These are phyloP conservation scores for Rhexocercosporidium sp. DNA, from an alignment of 2,329 filamentous ascomycete species.

Conservation along the genomic window DNA sequence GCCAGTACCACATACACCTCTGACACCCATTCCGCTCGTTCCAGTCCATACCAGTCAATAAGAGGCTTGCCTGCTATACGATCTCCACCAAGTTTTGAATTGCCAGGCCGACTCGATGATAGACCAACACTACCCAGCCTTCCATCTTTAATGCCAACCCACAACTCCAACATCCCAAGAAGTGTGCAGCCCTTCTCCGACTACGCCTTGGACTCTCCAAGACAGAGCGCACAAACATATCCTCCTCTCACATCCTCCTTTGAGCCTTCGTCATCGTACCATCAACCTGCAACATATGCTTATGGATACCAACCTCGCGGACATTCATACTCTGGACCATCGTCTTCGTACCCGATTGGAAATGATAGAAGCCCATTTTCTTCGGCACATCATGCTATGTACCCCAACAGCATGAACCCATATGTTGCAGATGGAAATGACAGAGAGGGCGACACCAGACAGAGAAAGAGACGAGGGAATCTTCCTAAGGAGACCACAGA, in stretches of 20 bases:
- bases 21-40: conserved; percentile 23
- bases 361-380: conserved; percentile 38
- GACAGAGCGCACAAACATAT: conserved; percentile 24
- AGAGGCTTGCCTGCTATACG: conserved; percentile 11
- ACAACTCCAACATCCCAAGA: conserved; percentile 15
- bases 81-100: conserved; percentile 21
- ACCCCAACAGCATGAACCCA: conserved; percentile 12
- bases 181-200: conserved; percentile 21
- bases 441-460: conserved; percentile 29
- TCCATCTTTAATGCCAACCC: conserved; percentile 23
- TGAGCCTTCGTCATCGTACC: conserved; percentile 18
- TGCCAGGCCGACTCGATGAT: conserved; percentile 14
- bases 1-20: conserved; percentile 12
- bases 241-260: conserved; percentile 23
- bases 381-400: conserved; percentile 15
- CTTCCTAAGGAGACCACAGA: conserved; percentile 90
- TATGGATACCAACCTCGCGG: conserved; percentile 33
- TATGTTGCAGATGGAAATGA: conserved; percentile 27
- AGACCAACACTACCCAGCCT: conserved; percentile 33
- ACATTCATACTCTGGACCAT: conserved; percentile 30
- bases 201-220: conserved; percentile 29
- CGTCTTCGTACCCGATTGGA: conserved; percentile 16
- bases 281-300: conserved; percentile 18
- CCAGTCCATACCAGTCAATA: conserved; percentile 25
- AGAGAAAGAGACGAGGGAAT: conserved; percentile 74